Evolutionary conservation across 495 filamentous ascomycete genomes (phyloP).

Genomic region (Talaromyces ruber): DNA sequence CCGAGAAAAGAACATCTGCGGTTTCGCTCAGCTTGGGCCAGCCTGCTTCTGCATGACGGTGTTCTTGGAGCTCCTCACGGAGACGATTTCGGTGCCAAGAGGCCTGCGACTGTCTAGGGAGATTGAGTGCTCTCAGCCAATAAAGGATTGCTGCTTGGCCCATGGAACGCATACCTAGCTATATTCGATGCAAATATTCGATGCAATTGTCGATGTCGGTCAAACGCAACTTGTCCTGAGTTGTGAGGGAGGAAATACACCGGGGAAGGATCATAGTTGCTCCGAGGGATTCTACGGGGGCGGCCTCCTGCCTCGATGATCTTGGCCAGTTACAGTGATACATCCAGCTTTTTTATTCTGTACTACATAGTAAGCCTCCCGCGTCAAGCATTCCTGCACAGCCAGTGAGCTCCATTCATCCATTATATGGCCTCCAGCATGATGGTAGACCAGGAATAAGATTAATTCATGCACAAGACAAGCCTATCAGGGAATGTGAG

Average conservation of each 20-base stretch:
- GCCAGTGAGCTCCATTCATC: too few species aligned
- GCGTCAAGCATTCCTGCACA: too few species aligned
- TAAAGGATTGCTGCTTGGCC: slow-evolving; percentile 5
- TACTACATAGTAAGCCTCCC: too few species aligned
- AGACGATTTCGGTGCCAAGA: slow-evolving; percentile 40
- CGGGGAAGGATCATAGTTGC: not conserved
- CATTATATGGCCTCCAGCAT: too few species aligned
- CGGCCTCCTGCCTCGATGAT: not conserved
- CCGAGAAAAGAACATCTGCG: slow-evolving; percentile 42
- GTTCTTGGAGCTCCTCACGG: slow-evolving; percentile 35
- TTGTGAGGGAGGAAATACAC: not conserved
- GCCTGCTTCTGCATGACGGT: slow-evolving; percentile 19
- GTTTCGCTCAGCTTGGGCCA: slow-evolving; percentile 37
- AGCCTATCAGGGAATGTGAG: too few species aligned
- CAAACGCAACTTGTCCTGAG: not conserved
- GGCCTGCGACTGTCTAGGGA: slow-evolving; percentile 27
- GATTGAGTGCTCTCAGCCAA: slow-evolving; percentile 32
- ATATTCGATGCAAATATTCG: too few species aligned
- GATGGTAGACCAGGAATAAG: too few species aligned
- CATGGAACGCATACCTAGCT: not conserved
- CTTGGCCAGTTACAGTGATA: too few species aligned
- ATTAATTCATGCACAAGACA: too few species aligned
- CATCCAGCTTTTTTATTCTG: too few species aligned
- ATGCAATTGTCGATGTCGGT: not conserved
- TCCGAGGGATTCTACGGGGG: not conserved